Conservation (phyloP, 345 rosid genomes). For the Rubroshorea leprosula region DNA sequence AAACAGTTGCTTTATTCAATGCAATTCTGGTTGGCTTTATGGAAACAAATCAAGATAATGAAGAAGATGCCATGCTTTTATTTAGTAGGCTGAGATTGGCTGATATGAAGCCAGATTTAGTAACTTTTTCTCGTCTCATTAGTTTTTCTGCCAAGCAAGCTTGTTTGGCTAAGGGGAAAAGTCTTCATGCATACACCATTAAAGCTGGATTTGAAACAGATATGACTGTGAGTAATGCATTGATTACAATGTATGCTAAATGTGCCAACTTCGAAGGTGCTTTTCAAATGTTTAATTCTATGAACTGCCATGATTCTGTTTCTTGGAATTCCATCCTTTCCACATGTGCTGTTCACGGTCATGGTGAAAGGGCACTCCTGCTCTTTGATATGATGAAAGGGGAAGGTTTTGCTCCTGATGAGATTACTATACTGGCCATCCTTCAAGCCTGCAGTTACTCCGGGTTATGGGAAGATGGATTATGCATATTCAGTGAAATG, state of each 20-base stretch:
- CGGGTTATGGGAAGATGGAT: conserved; percentile 25
- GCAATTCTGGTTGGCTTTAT: conserved; percentile 25
- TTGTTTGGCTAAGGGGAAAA: conserved; percentile 24
- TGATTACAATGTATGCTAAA: conserved; percentile 34
- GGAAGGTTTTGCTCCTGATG: conserved; percentile 20
- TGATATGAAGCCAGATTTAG: conserved; percentile 18
- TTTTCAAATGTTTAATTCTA: conserved; percentile 17
- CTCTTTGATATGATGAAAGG: conserved; percentile 26
- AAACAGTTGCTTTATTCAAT: conserved; percentile 20
- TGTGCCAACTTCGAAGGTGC: conserved; percentile 26
- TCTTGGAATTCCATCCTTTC: conserved; percentile 39
- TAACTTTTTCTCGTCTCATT: conserved; percentile 29
- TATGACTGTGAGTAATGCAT: conserved; percentile 19
- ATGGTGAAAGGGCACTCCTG: conserved; percentile 21
- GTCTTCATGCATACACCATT: conserved; percentile 25
- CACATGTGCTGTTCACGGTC: conserved; percentile 29
- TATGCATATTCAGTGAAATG: conserved; percentile 22
- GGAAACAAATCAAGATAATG: conserved; percentile 15
- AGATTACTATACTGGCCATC: conserved; percentile 21
- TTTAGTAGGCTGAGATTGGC: conserved; percentile 20
- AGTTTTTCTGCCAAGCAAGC: conserved; percentile 23
- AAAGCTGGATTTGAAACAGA: conserved; percentile 26
- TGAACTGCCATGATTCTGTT: conserved; percentile 15
- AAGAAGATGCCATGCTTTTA: conserved; percentile 24
- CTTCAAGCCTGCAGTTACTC: conserved; percentile 34